phyloP scores from a whole-genome alignment of 257 asterid species.

The Jacaranda copaia region DNA sequence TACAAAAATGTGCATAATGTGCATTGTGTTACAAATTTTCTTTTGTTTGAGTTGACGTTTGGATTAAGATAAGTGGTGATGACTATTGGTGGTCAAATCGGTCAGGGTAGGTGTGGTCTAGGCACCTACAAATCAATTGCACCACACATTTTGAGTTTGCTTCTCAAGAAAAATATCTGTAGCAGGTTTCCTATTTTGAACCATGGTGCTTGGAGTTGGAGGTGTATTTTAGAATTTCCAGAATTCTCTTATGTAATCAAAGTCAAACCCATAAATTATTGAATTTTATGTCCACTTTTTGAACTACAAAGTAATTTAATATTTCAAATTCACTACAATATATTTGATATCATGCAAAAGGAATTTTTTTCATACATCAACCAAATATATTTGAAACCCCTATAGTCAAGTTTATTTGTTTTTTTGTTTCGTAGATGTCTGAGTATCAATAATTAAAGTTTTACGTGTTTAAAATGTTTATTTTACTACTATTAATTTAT shows the following conservation, averaged over 20 bases:
- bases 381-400: no score
- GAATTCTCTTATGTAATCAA: no score
- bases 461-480: no score
- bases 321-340: no score
- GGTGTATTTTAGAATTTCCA: neutral
- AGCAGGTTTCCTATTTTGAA: constrained; percentile 16
- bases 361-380: no score
- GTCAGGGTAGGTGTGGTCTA: constrained; percentile 30
- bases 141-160: constrained; percentile 21
- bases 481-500: no score
- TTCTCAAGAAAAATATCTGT: neutral
- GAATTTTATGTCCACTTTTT: no score
- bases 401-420: neutral
- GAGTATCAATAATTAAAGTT: no score
- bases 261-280: no score
- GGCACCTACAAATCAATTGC: constrained; percentile 26
- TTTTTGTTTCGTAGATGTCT: neutral
- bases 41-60: constrained; percentile 26
- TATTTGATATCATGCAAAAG: no score
- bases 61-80: neutral
- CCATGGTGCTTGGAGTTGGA: neutral
- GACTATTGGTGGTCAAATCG: constrained; percentile 16
- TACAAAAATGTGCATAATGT: neutral
- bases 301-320: no score
- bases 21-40: neutral